phyloP scores from a whole-genome alignment of 345 rosid genomes.

The Gossypium anomalum region DNA sequence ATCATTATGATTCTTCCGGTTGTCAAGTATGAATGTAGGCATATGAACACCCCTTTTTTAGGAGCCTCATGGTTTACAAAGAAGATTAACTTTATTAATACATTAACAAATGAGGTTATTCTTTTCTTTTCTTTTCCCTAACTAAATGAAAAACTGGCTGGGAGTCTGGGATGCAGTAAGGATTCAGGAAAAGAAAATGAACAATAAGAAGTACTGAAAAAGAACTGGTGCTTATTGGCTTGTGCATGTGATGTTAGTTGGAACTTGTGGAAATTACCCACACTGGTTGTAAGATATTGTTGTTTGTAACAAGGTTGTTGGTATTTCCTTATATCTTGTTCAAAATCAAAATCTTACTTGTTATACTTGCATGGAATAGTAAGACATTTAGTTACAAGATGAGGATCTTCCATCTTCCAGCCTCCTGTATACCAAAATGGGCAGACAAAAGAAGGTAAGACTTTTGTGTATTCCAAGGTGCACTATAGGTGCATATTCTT shows the following conservation, averaged over 20 bases:
- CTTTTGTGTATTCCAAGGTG: not conserved
- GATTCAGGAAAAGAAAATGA: not conserved
- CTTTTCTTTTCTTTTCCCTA: not conserved
- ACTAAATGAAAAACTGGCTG: not conserved
- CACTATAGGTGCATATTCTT: not conserved
- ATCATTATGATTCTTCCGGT: not conserved
- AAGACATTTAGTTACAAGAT: not conserved
- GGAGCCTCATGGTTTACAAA: constrained; percentile 4
- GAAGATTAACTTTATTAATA: not conserved
- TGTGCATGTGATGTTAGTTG: not conserved
- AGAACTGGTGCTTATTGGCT: not conserved
- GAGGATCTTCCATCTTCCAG: not conserved
- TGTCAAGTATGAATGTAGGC: not conserved
- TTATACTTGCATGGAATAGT: not conserved
- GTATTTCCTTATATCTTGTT: not conserved
- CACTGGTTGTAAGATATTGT: constrained; percentile 4
- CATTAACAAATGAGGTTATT: not conserved
- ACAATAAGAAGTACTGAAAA: not conserved
- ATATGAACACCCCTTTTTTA: not conserved
- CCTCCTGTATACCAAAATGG: not conserved
- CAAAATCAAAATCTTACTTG: not conserved
- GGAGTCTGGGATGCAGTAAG: not conserved
- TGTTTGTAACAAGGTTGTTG: constrained; percentile 1
- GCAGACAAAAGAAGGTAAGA: not conserved
- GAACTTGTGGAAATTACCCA: constrained; percentile 1